phyloP scores from a whole-genome alignment of 1,284 basidiomycete genomes.

The Schizophyllum commune region DNA sequence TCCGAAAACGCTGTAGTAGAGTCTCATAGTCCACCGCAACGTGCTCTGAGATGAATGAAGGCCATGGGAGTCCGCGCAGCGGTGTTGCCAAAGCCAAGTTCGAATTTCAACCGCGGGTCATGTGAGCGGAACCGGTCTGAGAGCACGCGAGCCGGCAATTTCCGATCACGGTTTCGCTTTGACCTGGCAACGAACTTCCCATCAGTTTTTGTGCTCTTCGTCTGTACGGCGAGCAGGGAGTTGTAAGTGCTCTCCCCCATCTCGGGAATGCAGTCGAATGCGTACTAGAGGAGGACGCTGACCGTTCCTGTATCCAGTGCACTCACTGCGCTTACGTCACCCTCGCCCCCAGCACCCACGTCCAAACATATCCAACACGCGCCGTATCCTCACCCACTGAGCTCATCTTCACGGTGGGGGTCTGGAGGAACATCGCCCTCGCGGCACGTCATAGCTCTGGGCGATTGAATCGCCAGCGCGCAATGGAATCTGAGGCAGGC shows the following conservation, averaged over 20 bases:
- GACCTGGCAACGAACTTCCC: no score
- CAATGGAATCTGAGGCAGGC: neutral
- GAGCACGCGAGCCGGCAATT: no score
- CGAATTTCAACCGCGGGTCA: no score
- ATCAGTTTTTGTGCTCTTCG: neutral
- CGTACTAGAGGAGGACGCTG: neutral
- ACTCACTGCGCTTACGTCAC: neutral
- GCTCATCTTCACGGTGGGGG: neutral
- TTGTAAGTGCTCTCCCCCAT: neutral
- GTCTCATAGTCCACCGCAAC: no score
- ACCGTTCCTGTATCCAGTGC: neutral
- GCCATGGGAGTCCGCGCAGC: no score
- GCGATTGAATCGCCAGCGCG: neutral
- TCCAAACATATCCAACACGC: neutral
- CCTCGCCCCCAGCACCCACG: neutral
- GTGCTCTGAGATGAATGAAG: no score
- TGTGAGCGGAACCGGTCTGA: no score
- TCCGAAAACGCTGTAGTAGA: no score
- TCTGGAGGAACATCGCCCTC: neutral
- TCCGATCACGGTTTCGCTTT: no score
- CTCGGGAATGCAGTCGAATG: neutral
- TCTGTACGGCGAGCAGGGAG: neutral
- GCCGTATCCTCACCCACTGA: neutral
- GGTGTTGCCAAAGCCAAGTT: no score
- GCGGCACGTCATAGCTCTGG: neutral